These are phyloP conservation scores for Arthrobotrys iridis DNA, from an alignment of 2,329 filamentous ascomycete genomes.

Conservation along the genomic window DNA sequence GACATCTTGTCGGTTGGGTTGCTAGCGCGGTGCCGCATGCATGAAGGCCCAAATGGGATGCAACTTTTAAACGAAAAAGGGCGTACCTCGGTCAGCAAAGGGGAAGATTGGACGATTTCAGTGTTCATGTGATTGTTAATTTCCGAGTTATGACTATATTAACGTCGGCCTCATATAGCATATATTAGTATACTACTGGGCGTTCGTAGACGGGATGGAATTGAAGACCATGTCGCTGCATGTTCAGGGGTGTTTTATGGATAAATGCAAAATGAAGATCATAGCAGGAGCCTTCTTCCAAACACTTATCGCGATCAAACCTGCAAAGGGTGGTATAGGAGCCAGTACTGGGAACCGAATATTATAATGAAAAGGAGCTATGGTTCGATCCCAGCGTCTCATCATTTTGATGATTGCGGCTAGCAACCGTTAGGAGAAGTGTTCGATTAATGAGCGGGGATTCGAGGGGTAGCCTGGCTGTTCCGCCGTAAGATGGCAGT, in stretches of 20 bases:
- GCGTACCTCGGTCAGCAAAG: conserved; percentile 9
- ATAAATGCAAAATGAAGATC: conserved; percentile 49
- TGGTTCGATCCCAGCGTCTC: conserved; percentile 49
- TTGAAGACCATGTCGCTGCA: conserved; percentile 41
- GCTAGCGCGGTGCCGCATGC: background rate
- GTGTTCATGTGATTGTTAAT: conserved; percentile 51
- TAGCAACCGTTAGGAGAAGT: conserved; percentile 25
- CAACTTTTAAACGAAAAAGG: background rate
- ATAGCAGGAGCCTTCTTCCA: conserved; percentile 27
- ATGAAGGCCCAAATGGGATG: background rate
- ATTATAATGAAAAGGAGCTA: conserved; percentile 50
- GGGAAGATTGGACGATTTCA: conserved; percentile 9
- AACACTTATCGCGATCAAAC: conserved; percentile 38
- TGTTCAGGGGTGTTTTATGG: conserved; percentile 48
- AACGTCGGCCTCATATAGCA: conserved; percentile 29
- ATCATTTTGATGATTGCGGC: conserved; percentile 30
- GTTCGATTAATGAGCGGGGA: conserved; percentile 15
- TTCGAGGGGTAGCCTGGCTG: conserved; percentile 23
- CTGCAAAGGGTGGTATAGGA: conserved; percentile 42
- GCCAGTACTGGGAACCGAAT: conserved; percentile 40
- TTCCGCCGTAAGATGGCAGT: conserved; percentile 38
- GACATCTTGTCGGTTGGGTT: background rate
- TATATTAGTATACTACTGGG: background rate
- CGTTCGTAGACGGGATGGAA: conserved; percentile 46
- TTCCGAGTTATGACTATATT: conserved; percentile 42